Evolutionary conservation across 23 red algal genomes (phyloP).

Genomic region (Gracilariopsis chorda): DNA sequence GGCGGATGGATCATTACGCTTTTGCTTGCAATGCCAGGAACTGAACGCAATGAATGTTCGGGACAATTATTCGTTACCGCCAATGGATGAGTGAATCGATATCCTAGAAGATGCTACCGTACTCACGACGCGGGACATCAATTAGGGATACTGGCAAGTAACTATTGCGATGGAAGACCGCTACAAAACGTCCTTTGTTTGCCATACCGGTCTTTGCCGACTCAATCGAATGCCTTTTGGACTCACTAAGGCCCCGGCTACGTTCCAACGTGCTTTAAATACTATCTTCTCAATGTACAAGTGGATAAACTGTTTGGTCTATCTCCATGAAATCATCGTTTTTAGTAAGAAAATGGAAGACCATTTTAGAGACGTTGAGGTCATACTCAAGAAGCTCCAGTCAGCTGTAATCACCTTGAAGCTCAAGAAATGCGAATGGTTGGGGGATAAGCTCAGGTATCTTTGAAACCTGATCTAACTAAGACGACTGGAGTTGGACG

Average conservation of each 20-base stretch:
- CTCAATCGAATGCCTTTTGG: background rate
- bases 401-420: too few relatives aligned
- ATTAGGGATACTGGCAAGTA: conserved; percentile 1
- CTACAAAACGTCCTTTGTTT: background rate
- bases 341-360: too few relatives aligned
- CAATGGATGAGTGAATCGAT: conserved; percentile 16
- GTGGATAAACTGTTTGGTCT: background rate
- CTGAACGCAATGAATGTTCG: background rate
- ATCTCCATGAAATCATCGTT: background rate
- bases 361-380: too few relatives aligned
- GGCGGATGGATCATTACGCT: background rate
- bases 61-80: background rate
- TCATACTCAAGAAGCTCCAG: too few relatives aligned
- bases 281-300: background rate
- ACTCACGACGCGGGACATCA: background rate
- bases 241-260: background rate
- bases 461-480: too few relatives aligned
- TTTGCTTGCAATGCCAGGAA: background rate
- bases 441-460: too few relatives aligned
- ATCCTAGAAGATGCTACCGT: background rate
- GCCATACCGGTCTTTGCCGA: background rate
- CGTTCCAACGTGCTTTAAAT: background rate
- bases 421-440: too few relatives aligned
- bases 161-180: too few relatives aligned
- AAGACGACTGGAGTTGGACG: too few relatives aligned